These are phyloP conservation scores for Cordyceps farinosa DNA, from an alignment of 2,329 filamentous ascomycete species.

Conservation along the genomic window DNA sequence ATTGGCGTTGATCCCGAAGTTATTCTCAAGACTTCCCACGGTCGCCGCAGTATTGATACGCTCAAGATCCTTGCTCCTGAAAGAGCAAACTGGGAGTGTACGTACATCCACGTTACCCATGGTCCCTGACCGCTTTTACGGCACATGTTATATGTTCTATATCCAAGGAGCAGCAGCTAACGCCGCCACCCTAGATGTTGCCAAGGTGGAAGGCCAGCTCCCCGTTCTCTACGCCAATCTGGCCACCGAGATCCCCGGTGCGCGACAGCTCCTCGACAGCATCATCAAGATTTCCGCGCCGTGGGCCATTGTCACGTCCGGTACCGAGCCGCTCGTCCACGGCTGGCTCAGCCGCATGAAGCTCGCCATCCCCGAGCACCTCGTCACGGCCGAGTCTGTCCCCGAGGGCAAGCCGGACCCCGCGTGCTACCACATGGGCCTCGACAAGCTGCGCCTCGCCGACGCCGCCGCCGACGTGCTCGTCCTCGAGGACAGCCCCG, in stretches of 20 bases:
- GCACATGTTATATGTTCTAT: not conserved
- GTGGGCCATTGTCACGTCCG: conserved; percentile 86
- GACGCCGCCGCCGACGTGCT: conserved; percentile 53
- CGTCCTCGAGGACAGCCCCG: conserved; percentile 86
- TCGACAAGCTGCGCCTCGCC: conserved; percentile 54
- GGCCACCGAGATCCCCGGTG: conserved; percentile 82
- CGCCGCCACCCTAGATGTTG: conserved; percentile 59
- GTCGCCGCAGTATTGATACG: conserved; percentile 82
- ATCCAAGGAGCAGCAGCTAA: not conserved
- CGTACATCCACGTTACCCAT: conserved; percentile 35
- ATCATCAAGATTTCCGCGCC: conserved; percentile 61
- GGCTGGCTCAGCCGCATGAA: conserved; percentile 69
- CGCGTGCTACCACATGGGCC: conserved; percentile 67
- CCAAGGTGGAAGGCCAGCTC: conserved; percentile 71
- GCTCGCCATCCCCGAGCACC: conserved; percentile 61
- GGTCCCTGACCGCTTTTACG: not conserved
- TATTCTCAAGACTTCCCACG: conserved; percentile 89
- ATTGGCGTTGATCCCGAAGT: conserved; percentile 79
- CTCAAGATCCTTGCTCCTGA: conserved; percentile 74
- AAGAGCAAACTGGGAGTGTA: conserved; percentile 91
- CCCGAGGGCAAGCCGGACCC: conserved; percentile 74
- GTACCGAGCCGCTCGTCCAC: conserved; percentile 62
- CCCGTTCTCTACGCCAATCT: conserved; percentile 73
- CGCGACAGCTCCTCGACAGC: conserved; percentile 63
- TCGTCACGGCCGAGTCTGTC: conserved; percentile 75